A percentile compares a stretch with the other conserved stretches of the same genome.
phyloP scores from a whole-genome alignment of 2,329 filamentous ascomycete genomes.

The Colletotrichum ledebouriae region DNA sequence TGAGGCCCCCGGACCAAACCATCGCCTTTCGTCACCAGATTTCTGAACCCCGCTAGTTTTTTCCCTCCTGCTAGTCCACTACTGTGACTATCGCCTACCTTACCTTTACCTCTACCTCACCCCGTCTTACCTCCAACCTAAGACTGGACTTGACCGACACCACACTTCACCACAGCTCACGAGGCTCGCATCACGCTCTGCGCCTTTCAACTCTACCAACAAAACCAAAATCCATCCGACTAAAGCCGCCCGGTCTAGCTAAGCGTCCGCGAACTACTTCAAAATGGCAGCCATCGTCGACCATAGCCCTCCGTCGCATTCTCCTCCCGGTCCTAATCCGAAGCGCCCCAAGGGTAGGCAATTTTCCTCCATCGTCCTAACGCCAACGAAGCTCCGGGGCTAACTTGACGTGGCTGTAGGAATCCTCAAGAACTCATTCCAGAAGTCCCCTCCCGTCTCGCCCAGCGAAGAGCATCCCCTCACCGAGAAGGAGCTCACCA shows the following conservation, averaged over 20 bases:
- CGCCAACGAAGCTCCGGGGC: background rate
- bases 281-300: conserved; percentile 59
- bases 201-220: conserved; percentile 14
- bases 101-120: no score
- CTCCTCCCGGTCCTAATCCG: conserved; percentile 56
- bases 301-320: conserved; percentile 55
- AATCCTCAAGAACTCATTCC: conserved; percentile 92
- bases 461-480: conserved; percentile 64
- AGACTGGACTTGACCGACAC: conserved; percentile 15
- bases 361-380: background rate
- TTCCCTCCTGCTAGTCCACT: conserved; percentile 13
- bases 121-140: background rate
- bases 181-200: conserved; percentile 33
- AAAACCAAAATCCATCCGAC: conserved; percentile 1
- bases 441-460: conserved; percentile 69
- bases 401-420: conserved; percentile 63
- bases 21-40: conserved; percentile 38
- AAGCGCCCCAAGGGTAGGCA: conserved; percentile 63
- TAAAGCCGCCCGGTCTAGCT: conserved; percentile 1
- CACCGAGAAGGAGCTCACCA: conserved; percentile 87
- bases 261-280: conserved; percentile 37
- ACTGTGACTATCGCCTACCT: conserved; percentile 7
- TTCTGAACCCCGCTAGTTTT: conserved; percentile 39
- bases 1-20: conserved; percentile 24
- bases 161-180: conserved; percentile 22